Percentiles rank a stretch among this genome's conserved stretches.
Evolutionary conservation across 2,329 filamentous ascomycete genomes (phyloP).

Genomic region (Helotiales sp.): DNA sequence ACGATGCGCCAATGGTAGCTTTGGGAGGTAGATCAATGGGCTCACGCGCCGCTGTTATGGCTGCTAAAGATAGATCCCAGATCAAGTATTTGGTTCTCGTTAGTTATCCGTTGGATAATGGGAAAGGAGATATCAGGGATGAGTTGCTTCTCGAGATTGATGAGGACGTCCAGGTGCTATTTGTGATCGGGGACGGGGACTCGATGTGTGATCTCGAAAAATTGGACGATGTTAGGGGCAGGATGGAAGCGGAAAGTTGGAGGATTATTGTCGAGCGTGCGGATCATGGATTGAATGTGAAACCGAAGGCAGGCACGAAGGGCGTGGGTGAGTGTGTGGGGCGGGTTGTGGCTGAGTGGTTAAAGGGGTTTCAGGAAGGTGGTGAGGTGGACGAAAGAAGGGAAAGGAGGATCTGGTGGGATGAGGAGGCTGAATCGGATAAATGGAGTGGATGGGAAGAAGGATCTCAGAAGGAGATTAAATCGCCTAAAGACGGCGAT

Average conservation of each 20-base stretch:
- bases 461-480: not conserved
- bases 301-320: not conserved
- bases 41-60: not conserved
- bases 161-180: not conserved
- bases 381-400: not conserved
- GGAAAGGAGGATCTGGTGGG: not conserved
- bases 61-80: not conserved
- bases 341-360: not conserved
- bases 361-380: not conserved
- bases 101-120: not conserved
- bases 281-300: not conserved
- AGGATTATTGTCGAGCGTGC: not conserved
- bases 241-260: not conserved
- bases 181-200: not conserved
- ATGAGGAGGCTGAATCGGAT: not conserved
- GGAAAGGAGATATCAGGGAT: not conserved
- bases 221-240: not conserved
- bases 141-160: not conserved
- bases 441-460: not conserved
- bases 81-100: not conserved
- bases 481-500: no score
- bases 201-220: constrained; percentile 1
- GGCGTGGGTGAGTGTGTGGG: not conserved
- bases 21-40: not conserved
- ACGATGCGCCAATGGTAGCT: not conserved